phyloP scores from a whole-genome alignment of 805 yeast species.

The Babjeviella inositovora region DNA sequence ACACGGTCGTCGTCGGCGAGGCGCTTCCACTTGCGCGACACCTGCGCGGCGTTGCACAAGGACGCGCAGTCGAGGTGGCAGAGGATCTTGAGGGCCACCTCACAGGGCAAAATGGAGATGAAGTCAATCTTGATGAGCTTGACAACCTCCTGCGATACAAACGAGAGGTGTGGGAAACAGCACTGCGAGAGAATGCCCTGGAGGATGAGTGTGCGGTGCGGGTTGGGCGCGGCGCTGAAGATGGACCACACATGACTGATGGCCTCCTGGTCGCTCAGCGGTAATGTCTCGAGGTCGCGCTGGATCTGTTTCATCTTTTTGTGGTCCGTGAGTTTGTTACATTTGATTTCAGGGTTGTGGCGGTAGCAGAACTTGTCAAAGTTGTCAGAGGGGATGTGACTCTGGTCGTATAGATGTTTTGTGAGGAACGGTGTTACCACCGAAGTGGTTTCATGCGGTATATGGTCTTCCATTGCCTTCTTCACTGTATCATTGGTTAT shows the following conservation, averaged over 20 bases:
- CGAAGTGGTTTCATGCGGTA: conserved; percentile 3
- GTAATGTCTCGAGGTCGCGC: conserved; percentile 33
- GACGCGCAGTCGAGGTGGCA: conserved; percentile 87
- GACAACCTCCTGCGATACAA: conserved; percentile 65
- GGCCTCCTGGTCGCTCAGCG: conserved; percentile 59
- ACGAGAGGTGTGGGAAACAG: conserved; percentile 90
- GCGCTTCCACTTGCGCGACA: conserved; percentile 70
- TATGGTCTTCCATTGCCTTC: not conserved
- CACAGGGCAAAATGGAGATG: conserved; percentile 71
- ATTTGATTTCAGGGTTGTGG: conserved; percentile 78
- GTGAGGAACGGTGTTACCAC: conserved; percentile 16
- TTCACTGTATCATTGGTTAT: too few species aligned
- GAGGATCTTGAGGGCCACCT: conserved; percentile 68
- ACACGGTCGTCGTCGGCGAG: conserved; percentile 94
- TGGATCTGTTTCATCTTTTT: conserved; percentile 51
- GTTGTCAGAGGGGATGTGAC: conserved; percentile 28
- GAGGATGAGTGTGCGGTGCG: conserved; percentile 58
- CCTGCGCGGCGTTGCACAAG: conserved; percentile 90
- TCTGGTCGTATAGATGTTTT: conserved; percentile 15
- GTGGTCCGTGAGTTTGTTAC: conserved; percentile 55
- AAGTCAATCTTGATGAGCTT: conserved; percentile 79
- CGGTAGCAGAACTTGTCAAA: conserved; percentile 73
- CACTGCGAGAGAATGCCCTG: conserved; percentile 80
- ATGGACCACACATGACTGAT: conserved; percentile 74
- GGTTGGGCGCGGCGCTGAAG: conserved; percentile 58